Percentiles rank a stretch among this genome's conserved stretches.
Evolutionary conservation across 2,329 filamentous ascomycete genomes (phyloP).

Genomic region (Coniochaeta prunicola): DNA sequence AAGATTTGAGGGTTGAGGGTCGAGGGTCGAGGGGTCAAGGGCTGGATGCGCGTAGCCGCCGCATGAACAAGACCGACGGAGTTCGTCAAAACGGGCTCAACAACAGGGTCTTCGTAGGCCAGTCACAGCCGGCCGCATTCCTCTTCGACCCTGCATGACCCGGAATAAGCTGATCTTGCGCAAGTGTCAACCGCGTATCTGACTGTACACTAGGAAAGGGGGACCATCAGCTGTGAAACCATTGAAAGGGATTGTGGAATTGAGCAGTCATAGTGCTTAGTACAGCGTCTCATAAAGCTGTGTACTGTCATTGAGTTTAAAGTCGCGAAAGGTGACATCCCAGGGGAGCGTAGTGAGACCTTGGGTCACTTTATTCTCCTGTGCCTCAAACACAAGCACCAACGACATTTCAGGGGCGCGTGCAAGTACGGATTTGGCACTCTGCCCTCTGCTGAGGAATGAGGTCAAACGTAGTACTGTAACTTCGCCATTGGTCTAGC

Average conservation of each 20-base stretch:
- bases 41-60: not conserved
- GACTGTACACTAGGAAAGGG: not conserved
- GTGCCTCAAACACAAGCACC: not conserved
- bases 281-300: not conserved
- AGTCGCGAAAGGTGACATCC: not conserved
- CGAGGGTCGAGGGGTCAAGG: not conserved
- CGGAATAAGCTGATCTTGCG: not conserved
- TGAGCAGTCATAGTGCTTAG: not conserved
- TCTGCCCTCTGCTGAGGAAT: not conserved
- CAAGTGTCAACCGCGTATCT: not conserved
- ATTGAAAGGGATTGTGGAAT: not conserved
- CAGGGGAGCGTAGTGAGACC: not conserved
- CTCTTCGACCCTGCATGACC: not conserved
- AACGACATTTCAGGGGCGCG: not conserved
- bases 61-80: not conserved
- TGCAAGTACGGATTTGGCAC: not conserved
- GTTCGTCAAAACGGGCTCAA: not conserved
- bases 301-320: not conserved
- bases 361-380: not conserved
- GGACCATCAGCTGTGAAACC: not conserved
- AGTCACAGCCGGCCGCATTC: not conserved
- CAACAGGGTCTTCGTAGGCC: not conserved
- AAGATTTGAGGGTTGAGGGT: not conserved
- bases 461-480: not conserved
- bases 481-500: not conserved